Evolutionary conservation across 768 basidiomycete species (phyloP).

Genomic region (Suillus sp.): DNA sequence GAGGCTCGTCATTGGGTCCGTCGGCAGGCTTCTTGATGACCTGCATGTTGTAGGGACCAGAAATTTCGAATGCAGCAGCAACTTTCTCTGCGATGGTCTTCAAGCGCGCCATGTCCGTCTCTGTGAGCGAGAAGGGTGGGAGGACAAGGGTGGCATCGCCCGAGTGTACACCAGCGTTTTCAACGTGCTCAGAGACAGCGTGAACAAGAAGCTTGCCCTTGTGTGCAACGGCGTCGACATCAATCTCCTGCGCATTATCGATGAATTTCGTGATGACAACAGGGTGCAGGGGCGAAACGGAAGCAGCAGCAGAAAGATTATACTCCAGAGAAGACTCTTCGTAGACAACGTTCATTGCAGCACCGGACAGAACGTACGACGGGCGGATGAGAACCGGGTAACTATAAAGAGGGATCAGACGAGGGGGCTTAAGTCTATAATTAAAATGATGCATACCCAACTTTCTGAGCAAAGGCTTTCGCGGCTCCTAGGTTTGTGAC

Average conservation of each 20-base stretch:
- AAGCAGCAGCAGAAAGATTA: conserved; percentile 94
- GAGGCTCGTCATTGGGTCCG: conserved; percentile 52
- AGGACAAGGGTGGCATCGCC: conserved; percentile 98
- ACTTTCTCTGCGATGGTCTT: conserved; percentile 96
- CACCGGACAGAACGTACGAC: conserved; percentile 97
- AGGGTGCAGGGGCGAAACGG: conserved; percentile 95
- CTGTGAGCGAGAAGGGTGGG: conserved; percentile 83
- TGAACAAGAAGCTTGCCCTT: conserved; percentile 91
- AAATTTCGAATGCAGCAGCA: conserved; percentile 92
- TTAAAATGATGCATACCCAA: conserved; percentile 51
- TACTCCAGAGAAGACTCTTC: conserved; percentile 89
- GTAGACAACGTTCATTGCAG: conserved; percentile 98
- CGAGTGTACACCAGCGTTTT: conserved; percentile 98
- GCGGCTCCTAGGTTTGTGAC: conserved; percentile 87
- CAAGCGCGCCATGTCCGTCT: conserved; percentile 79
- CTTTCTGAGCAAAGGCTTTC: conserved; percentile 86
- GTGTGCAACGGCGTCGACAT: conserved; percentile 96
- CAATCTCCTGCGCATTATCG: conserved; percentile 96
- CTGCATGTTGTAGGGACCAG: conserved; percentile 99
- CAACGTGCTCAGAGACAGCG: conserved; percentile 97
- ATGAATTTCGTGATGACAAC: conserved; percentile 99
- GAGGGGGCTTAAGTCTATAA: conserved; percentile 13
- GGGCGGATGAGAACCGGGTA: conserved; percentile 98
- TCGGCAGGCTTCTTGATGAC: conserved; percentile 82
- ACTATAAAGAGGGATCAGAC: conserved; percentile 38